phyloP scores from a whole-genome alignment of 305 asterid genomes.

The Ilex paraguariensis region DNA sequence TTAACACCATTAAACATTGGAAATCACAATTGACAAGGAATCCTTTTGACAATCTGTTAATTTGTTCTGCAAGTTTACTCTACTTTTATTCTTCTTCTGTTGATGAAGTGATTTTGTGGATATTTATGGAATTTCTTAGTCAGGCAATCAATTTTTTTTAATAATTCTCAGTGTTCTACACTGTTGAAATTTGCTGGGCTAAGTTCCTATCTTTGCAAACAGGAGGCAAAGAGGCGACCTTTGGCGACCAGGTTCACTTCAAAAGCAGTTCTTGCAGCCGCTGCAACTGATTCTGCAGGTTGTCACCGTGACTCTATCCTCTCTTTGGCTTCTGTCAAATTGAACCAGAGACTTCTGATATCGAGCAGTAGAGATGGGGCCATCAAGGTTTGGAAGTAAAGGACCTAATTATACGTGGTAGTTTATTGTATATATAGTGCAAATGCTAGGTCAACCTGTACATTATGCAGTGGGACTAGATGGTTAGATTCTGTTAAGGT shows the following conservation, averaged over 20 bases:
- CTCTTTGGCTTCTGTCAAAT: conserved; percentile 82
- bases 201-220: conserved; percentile 15
- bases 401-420: conserved; percentile 17
- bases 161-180: not conserved
- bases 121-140: too few species aligned
- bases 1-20: too few species aligned
- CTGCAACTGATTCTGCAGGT: conserved; percentile 91
- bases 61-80: too few species aligned
- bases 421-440: conserved; percentile 31
- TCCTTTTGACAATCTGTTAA: too few species aligned
- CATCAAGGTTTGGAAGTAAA: conserved; percentile 95
- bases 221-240: conserved; percentile 90
- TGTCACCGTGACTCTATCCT: conserved; percentile 91
- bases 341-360: conserved; percentile 92
- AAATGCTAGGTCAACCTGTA: conserved; percentile 27
- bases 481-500: conserved; percentile 7
- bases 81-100: too few species aligned
- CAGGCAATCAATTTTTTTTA: too few species aligned
- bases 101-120: too few species aligned
- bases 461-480: conserved; percentile 21
- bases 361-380: conserved; percentile 97
- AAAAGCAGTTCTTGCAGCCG: conserved; percentile 72
- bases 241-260: conserved; percentile 57
- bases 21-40: too few species aligned
- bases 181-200: too few species aligned